Conservation (phyloP, 169 alveolate species). For the Eimeria praecox region DNA sequence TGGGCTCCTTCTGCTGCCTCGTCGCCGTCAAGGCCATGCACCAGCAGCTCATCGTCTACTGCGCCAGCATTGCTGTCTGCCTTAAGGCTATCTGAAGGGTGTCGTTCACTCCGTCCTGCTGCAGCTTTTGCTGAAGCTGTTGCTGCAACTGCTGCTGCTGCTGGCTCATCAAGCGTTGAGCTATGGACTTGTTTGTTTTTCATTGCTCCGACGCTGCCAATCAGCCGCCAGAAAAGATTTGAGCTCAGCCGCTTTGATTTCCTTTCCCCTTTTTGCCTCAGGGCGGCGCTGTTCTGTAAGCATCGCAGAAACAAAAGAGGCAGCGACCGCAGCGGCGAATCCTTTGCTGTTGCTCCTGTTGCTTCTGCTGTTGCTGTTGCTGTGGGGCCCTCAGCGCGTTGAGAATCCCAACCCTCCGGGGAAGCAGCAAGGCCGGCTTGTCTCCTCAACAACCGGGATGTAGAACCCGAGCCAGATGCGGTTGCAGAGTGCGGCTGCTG, state of each 20-base stretch:
- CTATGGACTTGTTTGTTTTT: neutral
- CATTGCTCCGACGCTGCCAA: neutral
- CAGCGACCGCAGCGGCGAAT: constrained; percentile 32
- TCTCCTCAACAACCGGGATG: constrained; percentile 54
- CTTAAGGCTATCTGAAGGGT: neutral
- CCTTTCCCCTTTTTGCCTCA: neutral
- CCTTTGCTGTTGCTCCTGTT: neutral
- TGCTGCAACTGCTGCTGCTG: neutral
- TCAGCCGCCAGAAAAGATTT: neutral
- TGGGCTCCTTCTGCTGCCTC: neutral
- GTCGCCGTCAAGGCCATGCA: neutral
- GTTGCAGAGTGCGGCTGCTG: constrained; percentile 40
- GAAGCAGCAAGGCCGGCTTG: constrained; percentile 34
- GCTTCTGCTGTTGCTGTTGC: constrained; percentile 14
- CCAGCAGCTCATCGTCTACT: neutral
- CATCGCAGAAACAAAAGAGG: constrained; percentile 44
- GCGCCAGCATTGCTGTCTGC: constrained; percentile 7
- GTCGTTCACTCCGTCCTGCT: neutral
- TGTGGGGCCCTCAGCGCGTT: neutral
- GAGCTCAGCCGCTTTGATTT: neutral
- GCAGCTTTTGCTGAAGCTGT: neutral
- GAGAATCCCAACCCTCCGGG: constrained; percentile 18
- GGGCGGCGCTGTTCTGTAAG: neutral
- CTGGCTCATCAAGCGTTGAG: neutral
- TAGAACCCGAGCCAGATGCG: constrained; percentile 45